Base-by-base conservation (phyloP, 2,329 filamentous ascomycete species). In the Cordyceps fumosorosea region DNA sequence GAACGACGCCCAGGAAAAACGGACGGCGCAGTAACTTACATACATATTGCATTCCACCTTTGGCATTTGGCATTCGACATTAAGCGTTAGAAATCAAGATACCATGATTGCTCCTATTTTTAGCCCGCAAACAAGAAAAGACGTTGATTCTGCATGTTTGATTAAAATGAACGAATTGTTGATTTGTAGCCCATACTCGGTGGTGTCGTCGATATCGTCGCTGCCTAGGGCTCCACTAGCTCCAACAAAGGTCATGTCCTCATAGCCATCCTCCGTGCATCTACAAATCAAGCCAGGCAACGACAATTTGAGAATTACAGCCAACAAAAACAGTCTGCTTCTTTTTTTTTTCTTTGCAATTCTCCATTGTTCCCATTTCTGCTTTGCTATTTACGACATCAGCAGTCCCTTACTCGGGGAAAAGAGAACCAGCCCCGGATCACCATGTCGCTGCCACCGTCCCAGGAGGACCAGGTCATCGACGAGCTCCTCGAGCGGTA, bases 401-500 rank as follows among this genome's bases (percentile, higher is more conserved):
- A 29, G 8, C 29, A 4, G 1, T 7, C 29, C 29, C 29, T 7
- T 7, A 29, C 26, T n/a, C n/a, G n/a, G 37, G 29, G 8, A 4
- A 32, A 32, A 32, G 29, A 4, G 29, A 32, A 47, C 44, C 20
- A 20, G 20, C 20, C 44, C 6, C 20, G 18, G n/a, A 7, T 20
- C 22, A 12, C 12, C 24, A 22, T 16, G 22, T 48, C 12, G 5
- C 6, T 50, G 29, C 7, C 29, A 7, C 29, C 37, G 5, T 59
- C 61, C 2, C 22, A 20, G 42, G 47, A 45, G 14, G 51, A 63
- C 34, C 72, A 74, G 50, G 62, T 76, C 37, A 84, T 92, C 61
- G 89, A 92, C 71, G 65, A 69, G 56, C 80, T 91, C 32, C 78
- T 91, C 26, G 81, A 83, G 72, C 81, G 78, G 40, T 91, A 92